A percentile compares a stretch with the other conserved stretches of the same genome.
Evolutionary conservation across 2,329 filamentous ascomycete genomes (phyloP).

Genomic region (Colletotrichum magnum): DNA sequence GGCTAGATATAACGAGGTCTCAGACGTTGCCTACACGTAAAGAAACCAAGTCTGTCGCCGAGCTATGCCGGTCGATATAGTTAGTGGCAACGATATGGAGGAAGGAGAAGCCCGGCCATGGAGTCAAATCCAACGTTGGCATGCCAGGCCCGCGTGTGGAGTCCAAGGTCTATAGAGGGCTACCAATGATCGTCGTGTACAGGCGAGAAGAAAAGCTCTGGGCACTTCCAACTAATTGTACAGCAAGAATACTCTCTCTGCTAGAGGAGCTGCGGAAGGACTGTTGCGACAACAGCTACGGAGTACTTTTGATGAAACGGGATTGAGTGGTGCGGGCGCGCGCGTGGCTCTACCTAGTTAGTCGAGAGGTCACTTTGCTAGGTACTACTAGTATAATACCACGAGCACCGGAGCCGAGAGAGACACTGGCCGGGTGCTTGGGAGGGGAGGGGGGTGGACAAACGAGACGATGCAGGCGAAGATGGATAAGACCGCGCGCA

Average conservation of each 20-base stretch:
- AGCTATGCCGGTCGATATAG: slow-evolving; percentile 5
- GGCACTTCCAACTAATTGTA: background rate
- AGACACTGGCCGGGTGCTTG: slow-evolving; percentile 20
- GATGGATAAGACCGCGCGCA: too few species aligned
- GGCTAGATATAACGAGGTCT: slow-evolving; percentile 37
- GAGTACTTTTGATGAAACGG: too few species aligned
- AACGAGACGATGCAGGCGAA: background rate
- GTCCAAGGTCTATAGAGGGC: background rate
- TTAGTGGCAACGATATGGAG: background rate
- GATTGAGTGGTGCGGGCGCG: too few species aligned
- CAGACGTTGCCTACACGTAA: slow-evolving; percentile 2
- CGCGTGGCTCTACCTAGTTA: too few species aligned
- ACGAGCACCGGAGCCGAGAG: slow-evolving; percentile 41
- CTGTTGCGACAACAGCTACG: too few species aligned
- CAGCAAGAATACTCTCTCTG: background rate
- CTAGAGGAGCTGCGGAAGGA: too few species aligned
- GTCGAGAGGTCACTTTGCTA: too few species aligned
- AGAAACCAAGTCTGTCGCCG: background rate
- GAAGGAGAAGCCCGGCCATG: slow-evolving; percentile 3
- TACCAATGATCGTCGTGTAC: slow-evolving; percentile 24
- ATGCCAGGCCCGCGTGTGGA: slow-evolving; percentile 9
- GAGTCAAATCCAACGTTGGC: slow-evolving; percentile 1
- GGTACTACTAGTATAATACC: too few species aligned
- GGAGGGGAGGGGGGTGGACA: background rate
- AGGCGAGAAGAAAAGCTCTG: slow-evolving; percentile 17